Percentiles rank a stretch among this genome's conserved stretches.
phyloP scores from a whole-genome alignment of 148 eudicot genomes.

The Camellia japonica region DNA sequence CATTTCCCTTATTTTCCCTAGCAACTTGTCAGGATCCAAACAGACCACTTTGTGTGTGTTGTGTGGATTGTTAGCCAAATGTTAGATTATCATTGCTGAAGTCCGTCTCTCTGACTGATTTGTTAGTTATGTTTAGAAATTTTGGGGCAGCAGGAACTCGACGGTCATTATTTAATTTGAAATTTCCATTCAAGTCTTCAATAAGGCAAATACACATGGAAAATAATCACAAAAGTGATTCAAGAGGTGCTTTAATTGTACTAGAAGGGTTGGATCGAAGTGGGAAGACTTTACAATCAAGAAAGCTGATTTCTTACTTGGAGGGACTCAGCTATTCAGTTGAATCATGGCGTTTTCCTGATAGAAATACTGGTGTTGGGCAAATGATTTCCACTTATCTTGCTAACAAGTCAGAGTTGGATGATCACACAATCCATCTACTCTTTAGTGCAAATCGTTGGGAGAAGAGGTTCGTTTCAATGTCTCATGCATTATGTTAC shows the following conservation, averaged over 20 bases:
- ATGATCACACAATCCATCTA: constrained; percentile 80
- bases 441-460: constrained; percentile 95
- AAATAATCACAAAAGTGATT: constrained; percentile 13
- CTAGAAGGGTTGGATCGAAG: constrained; percentile 94
- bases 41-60: background rate
- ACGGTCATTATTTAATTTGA: constrained; percentile 22
- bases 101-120: background rate
- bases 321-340: constrained; percentile 55
- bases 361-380: constrained; percentile 75
- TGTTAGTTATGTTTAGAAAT: constrained; percentile 20
- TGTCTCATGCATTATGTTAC: background rate
- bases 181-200: constrained; percentile 25
- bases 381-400: constrained; percentile 85
- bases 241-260: constrained; percentile 90
- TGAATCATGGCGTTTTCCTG: constrained; percentile 91
- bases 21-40: background rate
- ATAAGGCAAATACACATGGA: constrained; percentile 56
- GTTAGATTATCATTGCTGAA: background rate
- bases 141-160: constrained; percentile 15
- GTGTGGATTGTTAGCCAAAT: background rate
- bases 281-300: constrained; percentile 84
- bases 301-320: constrained; percentile 49
- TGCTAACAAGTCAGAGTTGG: constrained; percentile 71
- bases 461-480: constrained; percentile 77
- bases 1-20: background rate